Conservation (phyloP, 495 filamentous ascomycete genomes). For the Aspergillus haitiensis region DNA sequence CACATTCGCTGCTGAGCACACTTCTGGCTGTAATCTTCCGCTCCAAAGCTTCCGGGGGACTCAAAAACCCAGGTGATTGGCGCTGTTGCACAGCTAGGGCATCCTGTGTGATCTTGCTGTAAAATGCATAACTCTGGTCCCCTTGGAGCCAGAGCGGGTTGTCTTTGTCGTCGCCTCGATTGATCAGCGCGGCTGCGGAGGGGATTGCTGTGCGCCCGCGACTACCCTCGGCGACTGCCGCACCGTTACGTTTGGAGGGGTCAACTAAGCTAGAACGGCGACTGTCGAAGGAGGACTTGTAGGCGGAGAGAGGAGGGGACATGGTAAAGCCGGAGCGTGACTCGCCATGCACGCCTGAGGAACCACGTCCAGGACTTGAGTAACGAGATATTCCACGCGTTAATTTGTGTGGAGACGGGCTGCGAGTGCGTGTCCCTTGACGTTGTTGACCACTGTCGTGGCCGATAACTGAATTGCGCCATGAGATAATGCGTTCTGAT, state of each 20-base stretch:
- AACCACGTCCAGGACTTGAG: constrained; percentile 28
- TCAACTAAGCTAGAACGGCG: constrained; percentile 24
- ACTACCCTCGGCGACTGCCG: background rate
- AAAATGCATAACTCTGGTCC: constrained; percentile 55
- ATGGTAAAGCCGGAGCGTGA: constrained; percentile 36
- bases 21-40: constrained; percentile 41
- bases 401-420: constrained; percentile 59
- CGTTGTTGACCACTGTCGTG: constrained; percentile 48
- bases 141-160: constrained; percentile 54
- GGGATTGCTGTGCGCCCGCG: background rate
- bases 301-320: constrained; percentile 40
- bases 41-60: constrained; percentile 29
- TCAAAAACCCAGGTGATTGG: constrained; percentile 29
- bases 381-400: constrained; percentile 30
- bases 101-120: constrained; percentile 50
- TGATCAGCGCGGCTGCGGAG: constrained; percentile 21
- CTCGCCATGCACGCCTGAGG: constrained; percentile 24
- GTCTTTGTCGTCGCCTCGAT: constrained; percentile 29
- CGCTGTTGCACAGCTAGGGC: constrained; percentile 40
- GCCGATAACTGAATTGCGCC: constrained; percentile 76
- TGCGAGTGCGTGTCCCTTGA: constrained; percentile 46
- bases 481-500: constrained; percentile 85
- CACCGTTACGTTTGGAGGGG: constrained; percentile 9
- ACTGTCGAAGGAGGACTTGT: constrained; percentile 34
- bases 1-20: constrained; percentile 49